A percentile compares a stretch with the other conserved stretches of the same genome.
Conservation (phyloP, 352 stramenopile species). For the Blastocystis sp. region DNA sequence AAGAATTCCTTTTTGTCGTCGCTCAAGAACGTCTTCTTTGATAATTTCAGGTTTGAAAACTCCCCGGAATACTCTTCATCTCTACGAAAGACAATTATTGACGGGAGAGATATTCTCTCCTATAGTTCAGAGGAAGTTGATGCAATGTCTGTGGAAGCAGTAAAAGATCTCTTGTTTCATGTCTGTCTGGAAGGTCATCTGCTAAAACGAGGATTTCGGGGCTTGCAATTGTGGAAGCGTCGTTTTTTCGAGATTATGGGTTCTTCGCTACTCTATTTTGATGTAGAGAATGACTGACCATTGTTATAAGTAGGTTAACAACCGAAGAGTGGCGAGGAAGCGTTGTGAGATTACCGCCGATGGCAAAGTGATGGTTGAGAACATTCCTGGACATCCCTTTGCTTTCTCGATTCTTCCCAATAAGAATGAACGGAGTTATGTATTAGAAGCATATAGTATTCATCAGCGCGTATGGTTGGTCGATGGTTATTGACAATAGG, state of each 20-base stretch:
- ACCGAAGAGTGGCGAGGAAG: background rate
- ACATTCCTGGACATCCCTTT: slow-evolving; percentile 25
- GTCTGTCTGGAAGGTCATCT: slow-evolving; percentile 16
- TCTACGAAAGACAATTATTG: background rate
- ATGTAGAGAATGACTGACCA: background rate
- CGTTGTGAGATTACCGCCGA: slow-evolving; percentile 31
- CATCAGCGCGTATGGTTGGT: slow-evolving; percentile 2
- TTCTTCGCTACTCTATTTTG: slow-evolving; percentile 34
- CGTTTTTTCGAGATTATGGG: slow-evolving; percentile 14
- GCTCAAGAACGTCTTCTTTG: slow-evolving; percentile 17
- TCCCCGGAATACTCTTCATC: slow-evolving; percentile 24
- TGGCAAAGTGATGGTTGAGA: slow-evolving; percentile 60
- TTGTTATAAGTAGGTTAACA: slow-evolving; percentile 18
- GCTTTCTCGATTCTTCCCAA: slow-evolving; percentile 44
- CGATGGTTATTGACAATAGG: background rate
- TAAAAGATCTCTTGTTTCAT: slow-evolving; percentile 22
- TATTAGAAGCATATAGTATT: slow-evolving; percentile 43
- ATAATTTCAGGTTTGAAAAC: slow-evolving; percentile 39
- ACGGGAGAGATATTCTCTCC: slow-evolving; percentile 12
- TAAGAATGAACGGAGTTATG: slow-evolving; percentile 20
- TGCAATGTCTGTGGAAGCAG: slow-evolving; percentile 26
- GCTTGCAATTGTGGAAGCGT: slow-evolving; percentile 53
- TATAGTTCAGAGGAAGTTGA: slow-evolving; percentile 18
- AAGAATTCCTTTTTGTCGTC: background rate
- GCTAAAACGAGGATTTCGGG: slow-evolving; percentile 39